phyloP scores from a whole-genome alignment of 441 rosid species.

The Corymbia calophylla region DNA sequence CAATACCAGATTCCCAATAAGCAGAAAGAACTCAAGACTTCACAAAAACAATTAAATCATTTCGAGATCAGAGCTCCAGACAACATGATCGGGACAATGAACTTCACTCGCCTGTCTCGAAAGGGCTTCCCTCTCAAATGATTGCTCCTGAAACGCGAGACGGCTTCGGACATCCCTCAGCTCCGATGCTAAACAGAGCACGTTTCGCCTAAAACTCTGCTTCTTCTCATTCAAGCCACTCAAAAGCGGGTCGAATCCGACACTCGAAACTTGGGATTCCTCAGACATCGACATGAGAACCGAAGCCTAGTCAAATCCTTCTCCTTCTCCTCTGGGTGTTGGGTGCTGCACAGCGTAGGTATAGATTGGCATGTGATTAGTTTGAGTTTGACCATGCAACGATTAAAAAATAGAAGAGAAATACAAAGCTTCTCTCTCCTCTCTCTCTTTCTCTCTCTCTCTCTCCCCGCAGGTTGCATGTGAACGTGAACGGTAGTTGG shows the following conservation, averaged over 20 bases:
- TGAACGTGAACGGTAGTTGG: conserved; percentile 13
- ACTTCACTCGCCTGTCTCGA: conserved; percentile 59
- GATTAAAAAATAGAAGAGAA: not conserved
- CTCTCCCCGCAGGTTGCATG: conserved; percentile 14
- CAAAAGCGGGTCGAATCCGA: conserved; percentile 75
- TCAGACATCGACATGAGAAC: conserved; percentile 42
- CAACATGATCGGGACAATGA: not conserved
- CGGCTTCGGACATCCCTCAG: conserved; percentile 73
- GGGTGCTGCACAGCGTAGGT: not conserved
- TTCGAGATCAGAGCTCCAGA: not conserved
- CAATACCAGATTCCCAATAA: not conserved
- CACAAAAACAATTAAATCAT: not conserved
- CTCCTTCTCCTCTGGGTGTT: not conserved
- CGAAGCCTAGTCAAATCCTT: not conserved
- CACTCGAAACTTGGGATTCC: conserved; percentile 12
- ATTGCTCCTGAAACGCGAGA: conserved; percentile 61
- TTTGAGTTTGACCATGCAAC: not conserved
- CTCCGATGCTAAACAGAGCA: conserved; percentile 84
- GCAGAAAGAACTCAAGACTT: not conserved
- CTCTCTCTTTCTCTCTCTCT: not conserved
- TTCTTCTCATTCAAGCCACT: conserved; percentile 94
- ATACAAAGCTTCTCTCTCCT: not conserved
- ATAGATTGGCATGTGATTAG: not conserved
- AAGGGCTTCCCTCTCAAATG: conserved; percentile 59
- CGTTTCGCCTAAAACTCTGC: conserved; percentile 74